These are phyloP conservation scores for Solanum sitiens DNA, from an alignment of 257 asterid genomes.

Conservation along the genomic window DNA sequence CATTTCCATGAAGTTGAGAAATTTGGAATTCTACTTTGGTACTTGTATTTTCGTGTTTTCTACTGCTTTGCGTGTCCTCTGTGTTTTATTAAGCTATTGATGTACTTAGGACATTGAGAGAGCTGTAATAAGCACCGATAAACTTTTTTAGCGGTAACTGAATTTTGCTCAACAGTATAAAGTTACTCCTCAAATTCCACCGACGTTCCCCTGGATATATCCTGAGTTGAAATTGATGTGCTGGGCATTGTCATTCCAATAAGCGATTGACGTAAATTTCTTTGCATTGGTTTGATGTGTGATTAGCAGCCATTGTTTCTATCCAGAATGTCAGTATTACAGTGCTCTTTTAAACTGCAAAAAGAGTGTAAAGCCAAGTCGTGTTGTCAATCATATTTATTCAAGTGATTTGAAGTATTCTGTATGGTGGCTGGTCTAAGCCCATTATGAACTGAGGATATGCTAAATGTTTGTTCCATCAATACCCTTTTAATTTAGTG, in stretches of 20 bases:
- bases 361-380: not conserved
- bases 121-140: not conserved
- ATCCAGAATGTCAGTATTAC: not conserved
- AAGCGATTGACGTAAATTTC: too few species aligned
- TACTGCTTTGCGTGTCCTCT: not conserved
- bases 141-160: not conserved
- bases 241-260: not conserved
- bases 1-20: not conserved
- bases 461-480: not conserved
- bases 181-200: not conserved
- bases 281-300: not conserved
- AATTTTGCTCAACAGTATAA: not conserved
- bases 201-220: not conserved
- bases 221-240: not conserved
- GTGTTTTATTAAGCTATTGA: not conserved
- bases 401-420: not conserved
- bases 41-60: not conserved
- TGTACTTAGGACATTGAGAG: not conserved
- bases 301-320: not conserved
- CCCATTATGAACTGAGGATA: not conserved
- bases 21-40: not conserved
- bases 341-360: not conserved
- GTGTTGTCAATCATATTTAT: not conserved
- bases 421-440: not conserved
- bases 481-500: slow-evolving; percentile 19